These are phyloP conservation scores for Backusella mclennaniae DNA, from an alignment of 192 early-diverging fungal species.

Conservation along the genomic window DNA sequence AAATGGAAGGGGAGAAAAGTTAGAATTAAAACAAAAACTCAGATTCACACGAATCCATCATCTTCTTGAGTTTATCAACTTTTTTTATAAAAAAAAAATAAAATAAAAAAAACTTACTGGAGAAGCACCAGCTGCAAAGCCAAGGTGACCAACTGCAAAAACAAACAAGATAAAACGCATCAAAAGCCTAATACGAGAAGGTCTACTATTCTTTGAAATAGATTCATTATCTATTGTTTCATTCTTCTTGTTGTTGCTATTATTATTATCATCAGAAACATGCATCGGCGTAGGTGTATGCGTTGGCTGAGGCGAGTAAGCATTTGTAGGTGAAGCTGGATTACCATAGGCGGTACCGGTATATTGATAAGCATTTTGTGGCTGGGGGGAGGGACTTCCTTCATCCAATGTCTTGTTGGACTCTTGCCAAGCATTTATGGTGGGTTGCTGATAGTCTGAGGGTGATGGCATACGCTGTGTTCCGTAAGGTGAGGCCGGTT, in stretches of 20 bases:
- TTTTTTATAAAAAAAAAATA: not conserved
- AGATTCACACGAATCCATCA: not conserved
- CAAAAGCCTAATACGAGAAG: conserved; percentile 14
- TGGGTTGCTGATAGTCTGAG: conserved; percentile 5
- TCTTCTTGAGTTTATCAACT: not conserved
- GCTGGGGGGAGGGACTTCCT: not conserved
- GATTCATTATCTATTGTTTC: conserved; percentile 7
- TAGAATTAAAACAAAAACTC: not conserved
- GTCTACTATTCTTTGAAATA: not conserved
- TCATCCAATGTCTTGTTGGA: not conserved
- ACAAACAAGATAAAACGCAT: conserved; percentile 34
- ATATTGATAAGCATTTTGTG: conserved; percentile 31
- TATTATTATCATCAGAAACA: not conserved
- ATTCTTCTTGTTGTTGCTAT: not conserved
- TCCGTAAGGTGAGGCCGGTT: not conserved
- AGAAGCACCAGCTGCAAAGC: conserved; percentile 39
- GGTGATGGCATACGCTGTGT: conserved; percentile 19
- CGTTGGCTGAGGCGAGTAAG: not conserved
- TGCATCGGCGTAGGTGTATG: not conserved
- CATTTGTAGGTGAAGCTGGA: not conserved
- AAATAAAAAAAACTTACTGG: conserved; percentile 28
- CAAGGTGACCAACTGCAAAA: conserved; percentile 27
- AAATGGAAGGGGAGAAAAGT: not conserved
- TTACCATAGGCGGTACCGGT: conserved; percentile 34
- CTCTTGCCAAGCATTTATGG: conserved; percentile 9